These are phyloP conservation scores for Sordariomycetes sp. DNA, from an alignment of 2,329 filamentous ascomycete genomes.

Conservation along the genomic window DNA sequence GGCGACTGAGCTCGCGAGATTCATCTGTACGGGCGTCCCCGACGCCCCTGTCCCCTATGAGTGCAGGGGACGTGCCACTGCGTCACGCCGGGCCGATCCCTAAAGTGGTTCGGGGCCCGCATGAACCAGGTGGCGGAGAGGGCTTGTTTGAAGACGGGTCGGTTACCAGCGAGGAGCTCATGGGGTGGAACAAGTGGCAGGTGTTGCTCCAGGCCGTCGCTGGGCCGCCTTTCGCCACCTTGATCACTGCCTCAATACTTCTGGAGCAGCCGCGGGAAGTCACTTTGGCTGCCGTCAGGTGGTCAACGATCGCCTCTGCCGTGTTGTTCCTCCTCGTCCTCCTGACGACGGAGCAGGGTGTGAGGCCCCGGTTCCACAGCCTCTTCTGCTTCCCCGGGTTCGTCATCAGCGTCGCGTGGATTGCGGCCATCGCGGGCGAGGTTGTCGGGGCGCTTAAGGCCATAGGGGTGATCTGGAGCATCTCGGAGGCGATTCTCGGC, in stretches of 20 bases:
- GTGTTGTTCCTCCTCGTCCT: conserved; percentile 54
- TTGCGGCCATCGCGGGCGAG: conserved; percentile 87
- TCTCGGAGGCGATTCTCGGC: conserved; percentile 88
- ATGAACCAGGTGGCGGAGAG: neutral
- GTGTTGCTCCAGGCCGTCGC: conserved; percentile 75
- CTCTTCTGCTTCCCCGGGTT: conserved; percentile 84
- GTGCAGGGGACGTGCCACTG: neutral
- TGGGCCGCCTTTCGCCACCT: conserved; percentile 69
- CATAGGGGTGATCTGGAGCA: conserved; percentile 79
- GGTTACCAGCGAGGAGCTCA: conserved; percentile 22
- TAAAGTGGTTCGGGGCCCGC: neutral
- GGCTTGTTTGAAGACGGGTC: neutral
- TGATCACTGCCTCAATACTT: conserved; percentile 62
- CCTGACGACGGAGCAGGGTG: conserved; percentile 51
- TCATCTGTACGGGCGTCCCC: conserved; percentile 11
- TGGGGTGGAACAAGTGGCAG: conserved; percentile 85
- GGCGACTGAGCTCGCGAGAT: conserved; percentile 15
- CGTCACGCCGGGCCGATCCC: neutral
- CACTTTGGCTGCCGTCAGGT: conserved; percentile 44
- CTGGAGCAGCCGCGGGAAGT: conserved; percentile 41
- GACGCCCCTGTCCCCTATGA: neutral
- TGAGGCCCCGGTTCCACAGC: conserved; percentile 60
- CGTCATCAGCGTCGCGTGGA: conserved; percentile 86
- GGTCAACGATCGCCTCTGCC: conserved; percentile 56
- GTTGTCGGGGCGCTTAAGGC: conserved; percentile 93